Percentiles rank a stretch among this genome's conserved stretches.
Evolutionary conservation across 495 filamentous ascomycete species (phyloP).

Genomic region (Filosporella fistucella): DNA sequence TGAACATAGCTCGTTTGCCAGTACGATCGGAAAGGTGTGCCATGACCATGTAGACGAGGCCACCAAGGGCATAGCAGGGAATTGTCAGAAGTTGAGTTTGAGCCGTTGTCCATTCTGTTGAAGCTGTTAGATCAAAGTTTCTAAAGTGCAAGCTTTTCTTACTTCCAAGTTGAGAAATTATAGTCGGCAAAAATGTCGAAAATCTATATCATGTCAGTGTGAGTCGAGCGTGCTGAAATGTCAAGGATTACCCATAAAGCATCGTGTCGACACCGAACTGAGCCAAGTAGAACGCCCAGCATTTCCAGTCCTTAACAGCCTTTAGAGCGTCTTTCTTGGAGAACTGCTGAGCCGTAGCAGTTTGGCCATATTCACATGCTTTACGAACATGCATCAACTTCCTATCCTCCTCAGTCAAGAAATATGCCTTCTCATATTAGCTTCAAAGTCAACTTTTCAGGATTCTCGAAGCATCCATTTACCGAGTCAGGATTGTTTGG

Average conservation of each 20-base stretch:
- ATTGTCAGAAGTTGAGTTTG: constrained; percentile 74
- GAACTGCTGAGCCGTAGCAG: constrained; percentile 56
- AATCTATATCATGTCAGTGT: too few species aligned
- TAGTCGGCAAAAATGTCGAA: constrained; percentile 75
- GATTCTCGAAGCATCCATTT: too few species aligned
- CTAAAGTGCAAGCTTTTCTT: too few species aligned
- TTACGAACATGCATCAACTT: constrained; percentile 40
- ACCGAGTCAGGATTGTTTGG: constrained; percentile 57
- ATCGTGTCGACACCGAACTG: constrained; percentile 69
- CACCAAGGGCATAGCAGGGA: constrained; percentile 68
- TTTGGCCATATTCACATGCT: constrained; percentile 51
- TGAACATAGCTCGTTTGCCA: constrained; percentile 58
- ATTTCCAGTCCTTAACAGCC: constrained; percentile 55
- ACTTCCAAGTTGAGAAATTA: too few species aligned
- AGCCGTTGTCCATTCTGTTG: constrained; percentile 56
- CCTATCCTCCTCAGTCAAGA: constrained; percentile 53
- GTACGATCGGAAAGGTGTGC: constrained; percentile 58
- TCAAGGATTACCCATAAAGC: constrained; percentile 73
- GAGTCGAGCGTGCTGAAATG: too few species aligned
- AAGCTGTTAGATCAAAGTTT: too few species aligned
- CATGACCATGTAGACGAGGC: constrained; percentile 56
- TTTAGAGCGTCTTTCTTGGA: constrained; percentile 38
- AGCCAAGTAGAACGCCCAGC: constrained; percentile 57
- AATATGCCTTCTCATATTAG: too few species aligned
- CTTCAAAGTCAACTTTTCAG: too few species aligned